Evolutionary conservation across 1,139 yeast species (phyloP).

Genomic region (Kodamaea anthophila): DNA sequence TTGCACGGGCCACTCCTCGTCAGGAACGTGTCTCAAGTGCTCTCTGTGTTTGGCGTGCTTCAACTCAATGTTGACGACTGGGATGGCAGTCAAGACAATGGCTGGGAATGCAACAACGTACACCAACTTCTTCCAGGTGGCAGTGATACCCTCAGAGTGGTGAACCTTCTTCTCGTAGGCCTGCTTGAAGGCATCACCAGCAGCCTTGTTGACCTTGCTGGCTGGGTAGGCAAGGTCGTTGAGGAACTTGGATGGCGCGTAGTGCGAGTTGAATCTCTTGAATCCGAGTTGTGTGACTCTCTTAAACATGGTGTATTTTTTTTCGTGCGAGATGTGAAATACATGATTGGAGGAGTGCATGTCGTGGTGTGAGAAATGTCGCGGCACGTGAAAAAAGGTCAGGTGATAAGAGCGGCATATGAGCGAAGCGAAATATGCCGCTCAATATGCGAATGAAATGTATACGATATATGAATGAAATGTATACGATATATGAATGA

Average conservation of each 20-base stretch:
- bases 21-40: slow-evolving; percentile 69
- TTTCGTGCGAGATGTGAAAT: slow-evolving; percentile 4
- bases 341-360: slow-evolving; percentile 7
- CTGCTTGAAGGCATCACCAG: slow-evolving; percentile 40
- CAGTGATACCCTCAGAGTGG: slow-evolving; percentile 74
- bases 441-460: no score
- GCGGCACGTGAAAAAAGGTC: background rate
- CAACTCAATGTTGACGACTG: slow-evolving; percentile 73
- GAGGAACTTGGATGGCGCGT: slow-evolving; percentile 34
- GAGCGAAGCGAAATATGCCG: no score
- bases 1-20: slow-evolving; percentile 88
- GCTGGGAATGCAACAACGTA: slow-evolving; percentile 78
- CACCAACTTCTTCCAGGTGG: slow-evolving; percentile 82
- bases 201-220: slow-evolving; percentile 30
- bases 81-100: slow-evolving; percentile 66
- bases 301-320: slow-evolving; percentile 27
- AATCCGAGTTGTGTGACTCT: slow-evolving; percentile 29
- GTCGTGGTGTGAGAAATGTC: slow-evolving; percentile 7
- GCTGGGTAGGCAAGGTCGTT: slow-evolving; percentile 35
- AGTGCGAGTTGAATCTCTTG: slow-evolving; percentile 39
- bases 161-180: slow-evolving; percentile 54
- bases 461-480: no score
- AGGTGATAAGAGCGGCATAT: slow-evolving; percentile 1
- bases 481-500: no score
- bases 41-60: slow-evolving; percentile 88